Evolutionary conservation across 225 moss, liverwort and hornwort species (phyloP).

Genomic region (Thuidium tamariscinum): DNA sequence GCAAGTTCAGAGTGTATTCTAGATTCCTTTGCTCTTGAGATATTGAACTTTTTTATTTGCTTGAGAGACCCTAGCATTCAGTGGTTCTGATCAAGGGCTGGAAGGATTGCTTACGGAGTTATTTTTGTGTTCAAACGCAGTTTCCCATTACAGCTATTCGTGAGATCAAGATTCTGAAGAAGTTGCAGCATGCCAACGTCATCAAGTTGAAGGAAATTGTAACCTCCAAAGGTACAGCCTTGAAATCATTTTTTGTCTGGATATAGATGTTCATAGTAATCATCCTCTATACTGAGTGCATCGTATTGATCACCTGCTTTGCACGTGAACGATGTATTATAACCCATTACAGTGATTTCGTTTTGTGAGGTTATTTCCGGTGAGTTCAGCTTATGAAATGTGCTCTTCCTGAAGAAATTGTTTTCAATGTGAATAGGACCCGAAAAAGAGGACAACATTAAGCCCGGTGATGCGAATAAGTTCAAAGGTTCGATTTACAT

Average conservation of each 20-base stretch:
- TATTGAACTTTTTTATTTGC: background rate
- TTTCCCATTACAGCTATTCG: constrained; percentile 93
- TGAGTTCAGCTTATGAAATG: background rate
- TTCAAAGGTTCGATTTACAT: constrained; percentile 91
- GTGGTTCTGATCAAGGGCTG: background rate
- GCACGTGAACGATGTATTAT: background rate
- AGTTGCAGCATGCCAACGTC: constrained; percentile 88
- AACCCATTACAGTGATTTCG: background rate
- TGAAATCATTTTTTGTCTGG: background rate
- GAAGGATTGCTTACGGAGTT: background rate
- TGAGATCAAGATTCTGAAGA: constrained; percentile 89
- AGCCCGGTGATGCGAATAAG: constrained; percentile 67
- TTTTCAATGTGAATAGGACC: constrained; percentile 26
- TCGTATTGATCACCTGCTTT: background rate
- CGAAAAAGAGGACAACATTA: constrained; percentile 54
- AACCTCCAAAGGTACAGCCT: constrained; percentile 59
- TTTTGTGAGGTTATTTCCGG: background rate
- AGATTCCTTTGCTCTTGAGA: background rate
- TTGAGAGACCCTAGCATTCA: background rate
- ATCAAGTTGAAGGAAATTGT: constrained; percentile 93
- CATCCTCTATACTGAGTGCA: background rate
- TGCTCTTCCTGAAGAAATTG: background rate
- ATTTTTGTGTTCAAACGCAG: constrained; percentile 16
- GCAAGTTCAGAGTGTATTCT: background rate
- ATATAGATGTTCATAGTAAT: background rate